A percentile compares a stretch with the other conserved stretches of the same genome.
Conservation (phyloP, 768 basidiomycete genomes). For the Podaxis sp. region DNA sequence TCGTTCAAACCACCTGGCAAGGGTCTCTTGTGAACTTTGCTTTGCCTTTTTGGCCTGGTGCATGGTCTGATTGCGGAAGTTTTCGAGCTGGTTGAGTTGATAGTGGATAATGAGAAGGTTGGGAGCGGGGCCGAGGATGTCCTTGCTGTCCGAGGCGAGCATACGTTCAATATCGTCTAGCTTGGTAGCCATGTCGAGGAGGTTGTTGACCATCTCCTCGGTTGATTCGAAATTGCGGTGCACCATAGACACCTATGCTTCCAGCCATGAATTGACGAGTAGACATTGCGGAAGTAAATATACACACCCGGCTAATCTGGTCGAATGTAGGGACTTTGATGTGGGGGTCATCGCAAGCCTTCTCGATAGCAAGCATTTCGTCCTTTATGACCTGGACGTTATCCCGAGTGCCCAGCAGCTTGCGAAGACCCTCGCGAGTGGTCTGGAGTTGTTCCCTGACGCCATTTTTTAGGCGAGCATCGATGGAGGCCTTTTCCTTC, state of each 20-base stretch:
- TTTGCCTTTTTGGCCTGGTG: constrained; percentile 88
- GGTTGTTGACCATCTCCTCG: constrained; percentile 91
- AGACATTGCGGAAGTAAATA: background rate
- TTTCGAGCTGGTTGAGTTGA: constrained; percentile 88
- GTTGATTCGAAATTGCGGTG: constrained; percentile 94
- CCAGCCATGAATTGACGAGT: constrained; percentile 3
- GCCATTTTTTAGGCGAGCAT: constrained; percentile 83
- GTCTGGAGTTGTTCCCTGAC: constrained; percentile 92
- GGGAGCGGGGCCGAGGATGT: constrained; percentile 82
- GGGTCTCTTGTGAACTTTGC: constrained; percentile 57
- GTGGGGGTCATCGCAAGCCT: constrained; percentile 68
- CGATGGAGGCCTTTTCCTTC: constrained; percentile 94
- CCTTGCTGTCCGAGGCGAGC: constrained; percentile 67
- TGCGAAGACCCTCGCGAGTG: constrained; percentile 83
- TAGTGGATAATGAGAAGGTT: constrained; percentile 90
- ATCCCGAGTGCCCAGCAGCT: constrained; percentile 69
- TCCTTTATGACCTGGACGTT: constrained; percentile 82
- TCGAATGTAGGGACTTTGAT: constrained; percentile 84
- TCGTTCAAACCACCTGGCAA: constrained; percentile 79
- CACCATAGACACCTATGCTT: constrained; percentile 81
- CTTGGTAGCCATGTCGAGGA: constrained; percentile 87
- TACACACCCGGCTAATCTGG: constrained; percentile 87
- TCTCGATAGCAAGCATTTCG: constrained; percentile 79
- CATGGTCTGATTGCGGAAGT: constrained; percentile 92
- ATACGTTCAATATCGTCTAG: constrained; percentile 75